Evolutionary conservation across 257 asterid species (phyloP).

Genomic region (Ocimum tenuiflorum): DNA sequence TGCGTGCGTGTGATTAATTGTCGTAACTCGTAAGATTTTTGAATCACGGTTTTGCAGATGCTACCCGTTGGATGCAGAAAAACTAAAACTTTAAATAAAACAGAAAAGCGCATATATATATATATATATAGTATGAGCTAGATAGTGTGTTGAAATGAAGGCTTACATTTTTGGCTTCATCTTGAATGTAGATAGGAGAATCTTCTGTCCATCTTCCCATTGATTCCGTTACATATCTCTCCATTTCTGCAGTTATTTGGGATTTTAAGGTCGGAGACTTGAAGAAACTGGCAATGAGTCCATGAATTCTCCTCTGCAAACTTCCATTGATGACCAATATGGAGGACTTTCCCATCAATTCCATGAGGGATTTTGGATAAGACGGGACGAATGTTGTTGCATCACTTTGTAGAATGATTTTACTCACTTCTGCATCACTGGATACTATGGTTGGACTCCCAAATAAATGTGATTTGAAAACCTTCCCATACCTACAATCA

Average conservation of each 20-base stretch:
- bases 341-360: conserved; percentile 77
- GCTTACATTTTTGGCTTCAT: conserved; percentile 63
- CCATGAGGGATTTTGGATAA: conserved; percentile 79
- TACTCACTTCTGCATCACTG: conserved; percentile 82
- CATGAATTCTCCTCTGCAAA: conserved; percentile 75
- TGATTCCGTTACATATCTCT: conserved; percentile 46
- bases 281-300: conserved; percentile 67
- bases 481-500: conserved; percentile 64
- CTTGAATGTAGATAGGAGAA: conserved; percentile 59
- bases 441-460: conserved; percentile 80
- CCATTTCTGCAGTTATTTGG: conserved; percentile 67
- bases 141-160: not conserved
- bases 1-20: too few relatives aligned
- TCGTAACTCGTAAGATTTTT: not conserved
- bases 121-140: too few relatives aligned
- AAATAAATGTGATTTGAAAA: conserved; percentile 82
- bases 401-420: conserved; percentile 72
- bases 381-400: conserved; percentile 66
- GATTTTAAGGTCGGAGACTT: conserved; percentile 58
- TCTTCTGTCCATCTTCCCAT: conserved; percentile 64
- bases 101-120: too few relatives aligned
- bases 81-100: too few relatives aligned
- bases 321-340: conserved; percentile 67
- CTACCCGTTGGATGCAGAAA: too few relatives aligned
- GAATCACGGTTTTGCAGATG: not conserved